Percentiles rank a stretch among this genome's conserved stretches.
These are phyloP conservation scores for Backusella psychrophila DNA, from an alignment of 192 early-diverging fungal genomes.

Conservation along the genomic window DNA sequence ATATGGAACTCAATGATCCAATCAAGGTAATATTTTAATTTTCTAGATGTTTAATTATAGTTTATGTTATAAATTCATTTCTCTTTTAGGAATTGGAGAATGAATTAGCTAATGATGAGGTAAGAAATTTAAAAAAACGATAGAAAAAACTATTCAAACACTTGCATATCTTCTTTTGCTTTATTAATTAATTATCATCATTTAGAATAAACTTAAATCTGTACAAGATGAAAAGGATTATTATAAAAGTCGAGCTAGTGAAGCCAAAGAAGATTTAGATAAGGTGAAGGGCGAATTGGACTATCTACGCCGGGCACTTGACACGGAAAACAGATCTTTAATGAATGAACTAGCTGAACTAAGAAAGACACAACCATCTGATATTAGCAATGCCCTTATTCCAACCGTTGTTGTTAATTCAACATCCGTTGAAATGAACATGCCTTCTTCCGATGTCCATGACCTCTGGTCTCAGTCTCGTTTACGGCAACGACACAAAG, in stretches of 20 bases:
- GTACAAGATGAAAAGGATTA: slow-evolving; percentile 33
- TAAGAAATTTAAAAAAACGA: neutral
- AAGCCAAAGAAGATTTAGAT: slow-evolving; percentile 32
- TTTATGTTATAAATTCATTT: neutral
- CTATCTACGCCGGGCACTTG: slow-evolving; percentile 15
- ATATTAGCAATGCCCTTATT: neutral
- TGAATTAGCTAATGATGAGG: slow-evolving; percentile 17
- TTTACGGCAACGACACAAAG: slow-evolving; percentile 13
- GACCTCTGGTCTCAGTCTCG: slow-evolving; percentile 21
- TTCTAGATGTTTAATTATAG: slow-evolving; percentile 3
- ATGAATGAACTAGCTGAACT: slow-evolving; percentile 28
- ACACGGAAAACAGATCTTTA: slow-evolving; percentile 23
- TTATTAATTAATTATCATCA: neutral
- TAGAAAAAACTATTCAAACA: neutral
- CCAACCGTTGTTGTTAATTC: neutral
- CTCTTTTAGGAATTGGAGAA: slow-evolving; percentile 16
- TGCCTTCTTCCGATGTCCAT: slow-evolving; percentile 3
- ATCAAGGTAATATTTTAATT: neutral
- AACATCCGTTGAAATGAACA: slow-evolving; percentile 9
- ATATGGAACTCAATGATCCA: neutral
- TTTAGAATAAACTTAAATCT: slow-evolving; percentile 20
- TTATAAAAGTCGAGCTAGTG: slow-evolving; percentile 28
- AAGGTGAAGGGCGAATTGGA: neutral
- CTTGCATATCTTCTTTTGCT: neutral
- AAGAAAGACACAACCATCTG: neutral